Percentiles rank a stretch among this genome's conserved stretches.
These are phyloP conservation scores for Stentor coeruleus DNA, from an alignment of 73 alveolate genomes.

Conservation along the genomic window DNA sequence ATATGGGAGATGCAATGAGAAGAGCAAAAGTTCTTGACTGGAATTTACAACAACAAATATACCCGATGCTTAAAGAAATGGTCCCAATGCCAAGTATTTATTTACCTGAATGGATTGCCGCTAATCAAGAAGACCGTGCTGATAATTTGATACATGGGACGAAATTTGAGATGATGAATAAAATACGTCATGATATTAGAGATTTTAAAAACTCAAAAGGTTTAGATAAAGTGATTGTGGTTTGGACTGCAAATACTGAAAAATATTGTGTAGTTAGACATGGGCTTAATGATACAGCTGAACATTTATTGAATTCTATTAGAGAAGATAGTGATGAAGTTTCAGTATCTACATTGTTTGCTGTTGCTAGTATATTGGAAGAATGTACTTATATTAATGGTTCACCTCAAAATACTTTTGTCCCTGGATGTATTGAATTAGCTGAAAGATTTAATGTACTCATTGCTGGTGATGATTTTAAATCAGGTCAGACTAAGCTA, in stretches of 20 bases:
- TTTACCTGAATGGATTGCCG: conserved; percentile 85
- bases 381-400: conserved; percentile 82
- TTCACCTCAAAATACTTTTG: conserved; percentile 81
- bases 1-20: conserved; percentile 81
- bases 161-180: conserved; percentile 65
- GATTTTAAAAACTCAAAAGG: conserved; percentile 68
- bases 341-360: conserved; percentile 35
- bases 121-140: conserved; percentile 92
- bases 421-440: conserved; percentile 68
- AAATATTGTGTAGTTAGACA: conserved; percentile 62
- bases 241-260: conserved; percentile 92
- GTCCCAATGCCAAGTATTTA: conserved; percentile 84
- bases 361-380: conserved; percentile 79
- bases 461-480: conserved; percentile 84
- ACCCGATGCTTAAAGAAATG: conserved; percentile 42
- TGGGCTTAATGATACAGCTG: conserved; percentile 78
- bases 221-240: conserved; percentile 72
- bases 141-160: conserved; percentile 83
- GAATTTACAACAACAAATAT: conserved; percentile 41
- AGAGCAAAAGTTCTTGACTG: conserved; percentile 83
- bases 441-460: conserved; percentile 50
- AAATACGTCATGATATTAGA: conserved; percentile 67
- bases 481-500: conserved; percentile 84
- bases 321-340: conserved; percentile 49
- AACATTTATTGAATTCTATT: conserved; percentile 47